phyloP scores from a whole-genome alignment of 2,329 filamentous ascomycete species.

The Fusarium sp. region DNA sequence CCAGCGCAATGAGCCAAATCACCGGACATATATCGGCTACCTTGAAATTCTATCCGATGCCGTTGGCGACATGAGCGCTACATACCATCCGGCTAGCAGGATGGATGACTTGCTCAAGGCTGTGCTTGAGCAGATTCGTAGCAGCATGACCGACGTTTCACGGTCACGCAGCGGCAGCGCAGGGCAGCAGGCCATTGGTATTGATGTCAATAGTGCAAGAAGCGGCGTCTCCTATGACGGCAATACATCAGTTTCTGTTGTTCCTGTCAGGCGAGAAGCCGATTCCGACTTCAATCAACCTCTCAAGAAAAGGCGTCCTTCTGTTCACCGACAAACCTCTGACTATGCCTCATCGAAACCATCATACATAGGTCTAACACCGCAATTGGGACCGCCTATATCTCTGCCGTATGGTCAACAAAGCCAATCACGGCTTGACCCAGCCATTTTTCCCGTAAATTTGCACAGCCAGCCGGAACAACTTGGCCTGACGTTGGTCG shows the following conservation, averaged over 20 bases:
- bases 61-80: constrained; percentile 61
- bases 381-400: constrained; percentile 30
- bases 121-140: constrained; percentile 59
- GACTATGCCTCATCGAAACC: constrained; percentile 46
- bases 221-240: constrained; percentile 26
- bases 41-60: constrained; percentile 62
- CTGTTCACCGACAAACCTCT: constrained; percentile 42
- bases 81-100: constrained; percentile 62
- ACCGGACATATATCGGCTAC: constrained; percentile 54
- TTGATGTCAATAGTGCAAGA: neutral
- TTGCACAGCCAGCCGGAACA: constrained; percentile 33
- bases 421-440: constrained; percentile 37
- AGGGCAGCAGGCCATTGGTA: constrained; percentile 6
- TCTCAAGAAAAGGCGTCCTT: constrained; percentile 45
- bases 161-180: constrained; percentile 35
- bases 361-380: constrained; percentile 36
- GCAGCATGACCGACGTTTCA: constrained; percentile 40
- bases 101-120: constrained; percentile 63
- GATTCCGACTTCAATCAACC: constrained; percentile 40
- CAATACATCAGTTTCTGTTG: constrained; percentile 32
- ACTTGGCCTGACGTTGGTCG: constrained; percentile 44
- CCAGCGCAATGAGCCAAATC: constrained; percentile 48
- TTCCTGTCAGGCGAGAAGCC: constrained; percentile 47
- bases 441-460: constrained; percentile 42
- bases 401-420: constrained; percentile 27